Conservation (phyloP, 129 eudicot genomes). For the Heracleum sosnowskyi region DNA sequence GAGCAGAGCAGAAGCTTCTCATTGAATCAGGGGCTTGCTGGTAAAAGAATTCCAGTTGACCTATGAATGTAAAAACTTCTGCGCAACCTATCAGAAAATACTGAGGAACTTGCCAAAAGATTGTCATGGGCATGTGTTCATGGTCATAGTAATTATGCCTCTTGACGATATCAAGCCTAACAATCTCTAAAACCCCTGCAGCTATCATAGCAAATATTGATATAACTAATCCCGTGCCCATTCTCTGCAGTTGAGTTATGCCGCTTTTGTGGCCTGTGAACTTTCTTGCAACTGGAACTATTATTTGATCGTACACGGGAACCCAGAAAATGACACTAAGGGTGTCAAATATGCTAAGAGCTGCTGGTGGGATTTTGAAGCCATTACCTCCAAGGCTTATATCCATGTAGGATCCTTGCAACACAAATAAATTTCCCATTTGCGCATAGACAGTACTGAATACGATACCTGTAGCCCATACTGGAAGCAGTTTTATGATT, state of each 20-base stretch:
- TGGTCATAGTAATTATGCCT: slow-evolving; percentile 14
- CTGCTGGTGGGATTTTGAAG: slow-evolving; percentile 40
- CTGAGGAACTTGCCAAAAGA: slow-evolving; percentile 40
- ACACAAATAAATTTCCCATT: slow-evolving; percentile 49
- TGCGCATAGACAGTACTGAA: slow-evolving; percentile 52
- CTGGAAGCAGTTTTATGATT: slow-evolving; percentile 41
- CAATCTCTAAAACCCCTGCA: slow-evolving; percentile 27
- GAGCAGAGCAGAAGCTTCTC: slow-evolving; percentile 35
- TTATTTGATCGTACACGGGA: slow-evolving; percentile 37
- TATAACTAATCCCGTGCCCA: slow-evolving; percentile 34
- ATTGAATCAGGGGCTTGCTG: slow-evolving; percentile 31
- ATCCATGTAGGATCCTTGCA: slow-evolving; percentile 48
- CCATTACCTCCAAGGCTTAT: slow-evolving; percentile 21
- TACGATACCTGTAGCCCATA: slow-evolving; percentile 53
- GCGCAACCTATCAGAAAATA: slow-evolving; percentile 31
- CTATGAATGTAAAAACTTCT: slow-evolving; percentile 30
- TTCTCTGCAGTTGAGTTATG: slow-evolving; percentile 30
- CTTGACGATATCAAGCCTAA: slow-evolving; percentile 23
- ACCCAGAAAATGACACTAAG: slow-evolving; percentile 38
- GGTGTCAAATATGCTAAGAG: slow-evolving; percentile 39
- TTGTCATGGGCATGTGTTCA: slow-evolving; percentile 18
- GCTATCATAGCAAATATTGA: slow-evolving; percentile 28
- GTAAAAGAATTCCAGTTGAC: slow-evolving; percentile 35
- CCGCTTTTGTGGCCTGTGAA: slow-evolving; percentile 27
- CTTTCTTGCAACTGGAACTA: slow-evolving; percentile 33